Conservation (phyloP, 345 rosid genomes). For the Euphorbia peplus region DNA sequence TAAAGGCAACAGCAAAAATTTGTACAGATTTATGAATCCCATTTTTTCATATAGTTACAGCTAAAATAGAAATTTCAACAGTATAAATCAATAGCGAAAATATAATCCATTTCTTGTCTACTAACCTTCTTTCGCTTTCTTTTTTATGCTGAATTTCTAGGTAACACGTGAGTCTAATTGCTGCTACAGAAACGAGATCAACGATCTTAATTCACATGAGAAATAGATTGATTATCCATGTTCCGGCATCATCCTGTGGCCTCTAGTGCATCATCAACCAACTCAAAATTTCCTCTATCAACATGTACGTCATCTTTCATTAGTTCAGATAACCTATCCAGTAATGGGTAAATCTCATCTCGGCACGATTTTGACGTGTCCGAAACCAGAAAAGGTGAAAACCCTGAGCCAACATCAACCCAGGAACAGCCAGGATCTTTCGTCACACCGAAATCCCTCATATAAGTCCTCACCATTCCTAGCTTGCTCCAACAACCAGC, state of each 20-base stretch:
- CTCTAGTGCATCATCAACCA: constrained; percentile 14
- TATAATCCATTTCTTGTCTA: too few species aligned
- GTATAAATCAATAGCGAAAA: too few species aligned
- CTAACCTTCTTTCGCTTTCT: too few species aligned
- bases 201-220: too few species aligned
- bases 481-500: constrained; percentile 65
- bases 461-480: constrained; percentile 54
- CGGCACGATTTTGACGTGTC: constrained; percentile 46
- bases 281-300: not conserved
- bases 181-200: too few species aligned
- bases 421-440: constrained; percentile 77
- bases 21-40: too few species aligned
- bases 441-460: constrained; percentile 68
- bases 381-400: constrained; percentile 51
- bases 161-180: too few species aligned
- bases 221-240: too few species aligned
- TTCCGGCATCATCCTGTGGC: not conserved
- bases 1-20: too few species aligned
- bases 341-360: constrained; percentile 39
- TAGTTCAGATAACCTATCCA: constrained; percentile 62
- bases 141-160: too few species aligned
- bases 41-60: too few species aligned
- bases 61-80: too few species aligned
- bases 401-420: constrained; percentile 56
- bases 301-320: constrained; percentile 44